Percentiles rank a stretch among this genome's conserved stretches.
phyloP scores from a whole-genome alignment of 2,329 filamentous ascomycete species.

The Diaporthe aspalathi region DNA sequence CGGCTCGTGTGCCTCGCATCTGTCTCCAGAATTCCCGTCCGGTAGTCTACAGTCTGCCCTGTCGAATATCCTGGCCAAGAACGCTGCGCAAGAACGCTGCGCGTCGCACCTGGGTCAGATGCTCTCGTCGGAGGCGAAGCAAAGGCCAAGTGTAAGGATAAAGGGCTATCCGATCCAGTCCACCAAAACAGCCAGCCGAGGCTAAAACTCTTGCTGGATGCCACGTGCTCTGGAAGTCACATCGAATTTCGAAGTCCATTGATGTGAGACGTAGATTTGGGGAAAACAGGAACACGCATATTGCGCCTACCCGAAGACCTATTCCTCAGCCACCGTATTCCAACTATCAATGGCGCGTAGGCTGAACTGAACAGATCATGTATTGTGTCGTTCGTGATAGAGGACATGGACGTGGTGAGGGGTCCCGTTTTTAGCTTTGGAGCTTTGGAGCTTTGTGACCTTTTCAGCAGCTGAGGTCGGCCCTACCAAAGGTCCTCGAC shows the following conservation, averaged over 20 bases:
- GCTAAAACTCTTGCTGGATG: not conserved
- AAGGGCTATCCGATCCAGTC: not conserved
- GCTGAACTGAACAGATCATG: not conserved
- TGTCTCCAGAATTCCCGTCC: not conserved
- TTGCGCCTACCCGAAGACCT: not conserved
- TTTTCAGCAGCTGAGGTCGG: not conserved
- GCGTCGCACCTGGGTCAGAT: not conserved
- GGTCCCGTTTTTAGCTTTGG: conserved; percentile 2
- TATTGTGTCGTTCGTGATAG: not conserved
- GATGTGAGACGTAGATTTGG: not conserved
- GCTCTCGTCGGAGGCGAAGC: not conserved
- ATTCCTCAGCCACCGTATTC: too few relatives aligned
- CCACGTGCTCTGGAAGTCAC: not conserved
- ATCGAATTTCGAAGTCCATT: not conserved
- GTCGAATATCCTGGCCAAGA: not conserved
- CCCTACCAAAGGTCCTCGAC: not conserved
- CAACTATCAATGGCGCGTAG: not conserved
- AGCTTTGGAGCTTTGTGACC: not conserved
- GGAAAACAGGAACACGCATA: too few relatives aligned
- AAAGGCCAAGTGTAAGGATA: not conserved
- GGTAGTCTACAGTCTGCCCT: not conserved
- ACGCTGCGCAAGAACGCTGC: too few relatives aligned
- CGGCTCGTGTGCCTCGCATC: not conserved
- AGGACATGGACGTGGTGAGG: not conserved
- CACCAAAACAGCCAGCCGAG: not conserved